A percentile compares a stretch with the other conserved stretches of the same genome.
These are phyloP conservation scores for Trichoderma citrinoviride DNA, from an alignment of 2,329 filamentous ascomycete genomes.

Conservation along the genomic window DNA sequence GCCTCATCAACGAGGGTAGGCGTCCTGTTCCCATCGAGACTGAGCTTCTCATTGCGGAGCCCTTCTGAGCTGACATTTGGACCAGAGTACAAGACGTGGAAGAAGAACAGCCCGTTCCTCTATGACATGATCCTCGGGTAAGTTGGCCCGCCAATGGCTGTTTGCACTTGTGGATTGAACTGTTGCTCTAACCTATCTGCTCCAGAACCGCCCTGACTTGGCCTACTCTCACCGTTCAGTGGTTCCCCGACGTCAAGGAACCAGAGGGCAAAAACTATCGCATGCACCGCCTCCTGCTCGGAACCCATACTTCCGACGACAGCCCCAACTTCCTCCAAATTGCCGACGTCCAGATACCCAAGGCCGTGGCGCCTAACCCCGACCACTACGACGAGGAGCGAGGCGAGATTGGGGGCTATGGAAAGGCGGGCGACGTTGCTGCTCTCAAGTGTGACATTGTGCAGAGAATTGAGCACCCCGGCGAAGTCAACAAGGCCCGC, in stretches of 20 bases:
- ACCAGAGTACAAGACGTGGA: constrained; percentile 98
- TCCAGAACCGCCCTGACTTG: constrained; percentile 84
- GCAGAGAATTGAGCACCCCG: constrained; percentile 93
- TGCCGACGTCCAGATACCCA: constrained; percentile 89
- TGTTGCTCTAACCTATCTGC: constrained; percentile 6
- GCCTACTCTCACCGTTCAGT: constrained; percentile 96
- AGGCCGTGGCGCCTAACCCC: constrained; percentile 68
- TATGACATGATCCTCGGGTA: constrained; percentile 95
- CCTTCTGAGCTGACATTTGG: constrained; percentile 9
- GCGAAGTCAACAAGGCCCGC: constrained; percentile 96
- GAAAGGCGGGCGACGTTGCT: constrained; percentile 66
- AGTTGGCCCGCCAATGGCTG: background rate
- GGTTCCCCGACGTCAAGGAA: constrained; percentile 93
- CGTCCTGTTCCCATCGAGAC: background rate
- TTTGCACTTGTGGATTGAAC: background rate
- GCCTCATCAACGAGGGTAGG: constrained; percentile 87
- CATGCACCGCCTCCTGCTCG: constrained; percentile 84
- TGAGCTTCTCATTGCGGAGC: background rate
- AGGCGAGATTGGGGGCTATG: constrained; percentile 92
- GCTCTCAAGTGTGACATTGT: constrained; percentile 86
- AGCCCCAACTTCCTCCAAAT: constrained; percentile 92
- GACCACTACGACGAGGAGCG: constrained; percentile 87
- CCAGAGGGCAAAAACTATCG: constrained; percentile 82
- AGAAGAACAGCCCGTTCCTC: constrained; percentile 97
- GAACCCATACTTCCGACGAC: constrained; percentile 87